Conservation (phyloP, 2,329 filamentous ascomycete genomes). For the Xylariaceae sp. region DNA sequence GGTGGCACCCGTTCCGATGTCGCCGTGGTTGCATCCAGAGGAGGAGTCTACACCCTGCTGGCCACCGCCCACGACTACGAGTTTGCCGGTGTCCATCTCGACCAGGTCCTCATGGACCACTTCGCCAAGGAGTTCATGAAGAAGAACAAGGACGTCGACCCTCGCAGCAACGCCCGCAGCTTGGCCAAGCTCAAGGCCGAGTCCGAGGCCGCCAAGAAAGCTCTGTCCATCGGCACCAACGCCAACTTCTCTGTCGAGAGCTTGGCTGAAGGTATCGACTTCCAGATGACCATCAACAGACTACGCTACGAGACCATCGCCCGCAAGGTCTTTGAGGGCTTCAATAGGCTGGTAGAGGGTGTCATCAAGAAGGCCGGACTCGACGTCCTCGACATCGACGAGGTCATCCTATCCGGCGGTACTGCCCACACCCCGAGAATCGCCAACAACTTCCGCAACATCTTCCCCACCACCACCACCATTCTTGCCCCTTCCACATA, state of each 20-base stretch:
- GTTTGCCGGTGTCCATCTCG: conserved; percentile 79
- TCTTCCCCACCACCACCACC: conserved; percentile 77
- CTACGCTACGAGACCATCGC: conserved; percentile 88
- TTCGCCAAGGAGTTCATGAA: conserved; percentile 99
- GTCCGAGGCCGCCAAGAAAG: conserved; percentile 87
- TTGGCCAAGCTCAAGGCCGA: conserved; percentile 92
- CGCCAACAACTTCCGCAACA: conserved; percentile 70
- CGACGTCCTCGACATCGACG: conserved; percentile 88
- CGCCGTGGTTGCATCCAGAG: conserved; percentile 83
- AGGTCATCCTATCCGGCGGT: conserved; percentile 90
- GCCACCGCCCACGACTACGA: conserved; percentile 96
- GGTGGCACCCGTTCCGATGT: conserved; percentile 92
- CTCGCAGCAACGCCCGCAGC: conserved; percentile 74
- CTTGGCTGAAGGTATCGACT: conserved; percentile 85
- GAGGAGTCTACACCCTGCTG: conserved; percentile 93
- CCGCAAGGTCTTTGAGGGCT: conserved; percentile 81
- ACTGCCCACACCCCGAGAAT: conserved; percentile 93
- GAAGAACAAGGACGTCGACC: conserved; percentile 83
- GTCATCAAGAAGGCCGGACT: conserved; percentile 89
- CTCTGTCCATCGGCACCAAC: conserved; percentile 82
- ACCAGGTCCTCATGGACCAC: conserved; percentile 90
- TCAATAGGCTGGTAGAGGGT: conserved; percentile 80
- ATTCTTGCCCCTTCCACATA: conserved; percentile 82
- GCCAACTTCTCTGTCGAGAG: conserved; percentile 92
- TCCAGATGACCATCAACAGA: conserved; percentile 87